These are phyloP conservation scores for Narthecium ossifragum DNA, from an alignment of 106 monocot species.

Conservation along the genomic window DNA sequence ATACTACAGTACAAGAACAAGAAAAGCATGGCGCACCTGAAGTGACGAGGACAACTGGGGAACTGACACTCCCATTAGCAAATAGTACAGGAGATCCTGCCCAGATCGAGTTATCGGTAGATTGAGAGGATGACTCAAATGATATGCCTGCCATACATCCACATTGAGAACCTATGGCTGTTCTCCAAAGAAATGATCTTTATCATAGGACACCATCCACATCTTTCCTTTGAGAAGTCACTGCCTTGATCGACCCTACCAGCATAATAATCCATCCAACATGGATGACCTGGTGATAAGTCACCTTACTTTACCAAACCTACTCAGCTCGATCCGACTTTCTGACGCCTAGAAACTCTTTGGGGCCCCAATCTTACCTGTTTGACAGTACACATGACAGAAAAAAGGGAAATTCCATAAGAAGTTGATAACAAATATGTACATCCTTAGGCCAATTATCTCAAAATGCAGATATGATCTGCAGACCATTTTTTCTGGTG, in stretches of 20 bases:
- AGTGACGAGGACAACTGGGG: no score
- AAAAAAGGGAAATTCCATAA: no score
- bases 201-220: slow-evolving; percentile 2
- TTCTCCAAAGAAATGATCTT: background rate
- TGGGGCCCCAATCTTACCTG: background rate
- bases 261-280: slow-evolving; percentile 8
- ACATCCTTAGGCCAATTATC: no score
- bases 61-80: background rate
- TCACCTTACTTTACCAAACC: background rate
- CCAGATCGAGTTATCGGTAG: no score
- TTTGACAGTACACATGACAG: background rate
- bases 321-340: background rate
- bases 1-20: no score
- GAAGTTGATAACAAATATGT: no score
- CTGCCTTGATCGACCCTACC: slow-evolving; percentile 3
- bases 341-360: background rate
- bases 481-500: no score
- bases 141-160: no score
- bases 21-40: no score
- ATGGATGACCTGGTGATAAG: background rate
- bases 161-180: slow-evolving; percentile 8
- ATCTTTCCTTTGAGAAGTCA: slow-evolving; percentile 10
- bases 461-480: no score
- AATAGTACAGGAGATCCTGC: background rate
- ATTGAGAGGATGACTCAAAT: background rate